phyloP scores from a whole-genome alignment of 2,329 filamentous ascomycete genomes.

The Chrysoporthe austroafricana region DNA sequence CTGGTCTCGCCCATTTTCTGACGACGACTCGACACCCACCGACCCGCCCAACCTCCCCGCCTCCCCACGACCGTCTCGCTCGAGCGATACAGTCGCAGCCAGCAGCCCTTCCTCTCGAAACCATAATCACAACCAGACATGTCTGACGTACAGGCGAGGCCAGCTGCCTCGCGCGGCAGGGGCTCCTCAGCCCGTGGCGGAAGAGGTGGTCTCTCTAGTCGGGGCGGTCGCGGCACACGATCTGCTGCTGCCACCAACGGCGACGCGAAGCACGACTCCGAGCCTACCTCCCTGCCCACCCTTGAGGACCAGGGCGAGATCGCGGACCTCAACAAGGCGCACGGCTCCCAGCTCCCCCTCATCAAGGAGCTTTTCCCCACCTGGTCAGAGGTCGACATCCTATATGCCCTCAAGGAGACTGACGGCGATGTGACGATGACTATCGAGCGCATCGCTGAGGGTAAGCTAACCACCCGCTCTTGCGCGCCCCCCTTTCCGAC shows the following conservation, averaged over 20 bases:
- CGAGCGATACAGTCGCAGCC: slow-evolving; percentile 1
- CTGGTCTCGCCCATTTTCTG: slow-evolving; percentile 4
- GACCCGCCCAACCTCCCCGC: background rate
- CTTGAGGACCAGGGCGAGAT: slow-evolving; percentile 86
- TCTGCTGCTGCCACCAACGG: slow-evolving; percentile 71
- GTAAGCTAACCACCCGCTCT: slow-evolving; percentile 48
- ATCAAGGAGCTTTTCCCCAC: slow-evolving; percentile 93
- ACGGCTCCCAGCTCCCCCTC: slow-evolving; percentile 75
- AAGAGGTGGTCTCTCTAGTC: slow-evolving; percentile 44
- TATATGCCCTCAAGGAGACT: slow-evolving; percentile 90
- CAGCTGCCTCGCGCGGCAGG: slow-evolving; percentile 83
- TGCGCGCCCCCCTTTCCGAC: slow-evolving; percentile 5
- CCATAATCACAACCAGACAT: slow-evolving; percentile 60
- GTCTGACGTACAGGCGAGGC: slow-evolving; percentile 92
- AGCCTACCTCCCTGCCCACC: slow-evolving; percentile 57
- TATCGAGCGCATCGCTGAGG: slow-evolving; percentile 79
- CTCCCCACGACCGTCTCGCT: slow-evolving; percentile 34
- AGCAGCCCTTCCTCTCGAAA: slow-evolving; percentile 35
- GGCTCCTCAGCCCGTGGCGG: slow-evolving; percentile 59
- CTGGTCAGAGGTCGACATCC: slow-evolving; percentile 94
- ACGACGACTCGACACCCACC: background rate
- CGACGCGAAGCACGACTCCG: slow-evolving; percentile 65
- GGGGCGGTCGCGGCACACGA: slow-evolving; percentile 73
- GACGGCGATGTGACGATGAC: slow-evolving; percentile 76
- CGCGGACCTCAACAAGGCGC: slow-evolving; percentile 88